Base-by-base conservation (phyloP, 2,329 filamentous ascomycete species). In the Claviceps sp. region DNA sequence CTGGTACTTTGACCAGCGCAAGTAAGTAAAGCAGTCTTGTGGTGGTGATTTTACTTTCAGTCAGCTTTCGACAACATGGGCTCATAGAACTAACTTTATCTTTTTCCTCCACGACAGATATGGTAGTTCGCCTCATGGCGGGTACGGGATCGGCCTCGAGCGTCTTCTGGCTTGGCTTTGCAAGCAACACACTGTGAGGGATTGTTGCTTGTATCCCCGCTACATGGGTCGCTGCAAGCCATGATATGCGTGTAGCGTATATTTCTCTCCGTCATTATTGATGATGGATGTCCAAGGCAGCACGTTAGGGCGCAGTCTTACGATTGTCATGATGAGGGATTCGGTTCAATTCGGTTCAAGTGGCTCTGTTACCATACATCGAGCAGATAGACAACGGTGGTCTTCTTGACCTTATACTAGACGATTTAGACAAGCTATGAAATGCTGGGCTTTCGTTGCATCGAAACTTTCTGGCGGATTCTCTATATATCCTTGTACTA, bases 1-100 rank as follows among this genome's bases (percentile, higher is more conserved):
- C 77, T 98, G 93, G 93, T 98, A 97, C 74, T 94, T 89, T 36
- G 93, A 96, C 72, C 89, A 95, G 79, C 78, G 90, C 66, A 95
- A 93, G 87, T 60, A 51, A 54, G 59, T 53, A 14, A 11, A 37
- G 4, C 30, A 18, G 5, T 24, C 5, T 48, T 37, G 18, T 34
- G 18, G 18, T 18, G 18, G 18, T 18, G 3, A 1, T 48, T 16
- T 16, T 13, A 47, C 3, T 24, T n/a, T 11, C 4, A 13, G 5
- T 8, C n/a, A 8, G n/a, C 38, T 24, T 8, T 22, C 5, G 2
- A 44, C 42, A 7, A 26, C 5, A 7, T n/a, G 42, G 42, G 22
- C 42, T 44, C 11, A 11, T 11, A 1, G 9, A 44, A 44, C 16
- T 37, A 11, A n/a, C 34, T 36, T 47, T 3, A 9, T 4, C 18